Percentiles rank a stretch among this genome's conserved stretches.
These are phyloP conservation scores for Gossypium trilobum DNA, from an alignment of 441 rosid genomes.

Conservation along the genomic window DNA sequence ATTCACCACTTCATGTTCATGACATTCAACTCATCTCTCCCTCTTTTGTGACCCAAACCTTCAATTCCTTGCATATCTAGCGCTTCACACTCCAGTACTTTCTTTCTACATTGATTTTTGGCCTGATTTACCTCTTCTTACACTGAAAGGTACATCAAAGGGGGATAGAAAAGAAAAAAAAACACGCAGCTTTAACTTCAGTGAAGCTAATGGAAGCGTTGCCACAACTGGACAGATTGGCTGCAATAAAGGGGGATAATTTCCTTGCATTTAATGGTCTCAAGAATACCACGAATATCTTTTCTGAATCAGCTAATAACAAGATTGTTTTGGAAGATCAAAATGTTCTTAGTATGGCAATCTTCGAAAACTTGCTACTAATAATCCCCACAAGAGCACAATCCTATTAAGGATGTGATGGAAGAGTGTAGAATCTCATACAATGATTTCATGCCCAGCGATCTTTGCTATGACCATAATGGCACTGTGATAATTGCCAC, in stretches of 20 bases:
- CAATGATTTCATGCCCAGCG: slow-evolving; percentile 30
- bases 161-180: no score
- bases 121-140: no score
- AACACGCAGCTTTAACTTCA: no score
- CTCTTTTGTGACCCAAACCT: background rate
- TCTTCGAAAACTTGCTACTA: slow-evolving; percentile 18
- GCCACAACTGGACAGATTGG: no score
- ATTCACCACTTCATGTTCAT: background rate
- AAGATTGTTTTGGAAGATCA: background rate
- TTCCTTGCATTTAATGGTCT: background rate
- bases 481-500: slow-evolving; percentile 42
- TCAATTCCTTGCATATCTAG: slow-evolving; percentile 8
- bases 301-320: background rate
- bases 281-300: background rate
- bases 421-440: slow-evolving; percentile 44
- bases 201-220: no score
- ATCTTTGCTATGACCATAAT: slow-evolving; percentile 37
- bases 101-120: no score
- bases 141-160: no score
- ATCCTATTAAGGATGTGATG: slow-evolving; percentile 47
- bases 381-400: slow-evolving; percentile 44
- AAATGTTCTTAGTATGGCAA: background rate
- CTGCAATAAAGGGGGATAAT: no score
- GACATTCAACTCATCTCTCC: background rate
- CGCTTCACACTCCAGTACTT: background rate